Evolutionary conservation across 2,329 filamentous ascomycete genomes (phyloP).

Genomic region (Calonectria crousiana): DNA sequence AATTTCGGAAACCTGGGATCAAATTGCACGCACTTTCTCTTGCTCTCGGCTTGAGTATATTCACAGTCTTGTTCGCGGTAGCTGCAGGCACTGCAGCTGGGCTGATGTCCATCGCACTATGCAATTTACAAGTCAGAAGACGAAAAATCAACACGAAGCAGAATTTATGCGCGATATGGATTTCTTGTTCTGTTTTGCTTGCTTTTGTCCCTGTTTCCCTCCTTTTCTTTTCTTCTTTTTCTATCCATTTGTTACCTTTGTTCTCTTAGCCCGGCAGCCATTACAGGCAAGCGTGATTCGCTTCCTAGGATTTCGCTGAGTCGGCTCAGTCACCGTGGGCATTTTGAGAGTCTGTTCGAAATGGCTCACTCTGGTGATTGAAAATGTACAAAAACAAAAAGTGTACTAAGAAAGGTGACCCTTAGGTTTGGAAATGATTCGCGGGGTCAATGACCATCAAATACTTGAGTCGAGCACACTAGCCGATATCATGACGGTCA

Average conservation of each 20-base stretch:
- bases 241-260: slow-evolving; percentile 8
- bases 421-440: not conserved
- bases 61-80: slow-evolving; percentile 22
- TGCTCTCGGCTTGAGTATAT: slow-evolving; percentile 22
- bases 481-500: not conserved
- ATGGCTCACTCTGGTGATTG: not conserved
- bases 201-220: not conserved
- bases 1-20: not conserved
- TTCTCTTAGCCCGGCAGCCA: slow-evolving; percentile 24
- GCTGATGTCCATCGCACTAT: slow-evolving; percentile 30
- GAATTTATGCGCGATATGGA: not conserved
- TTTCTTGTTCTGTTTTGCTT: not conserved
- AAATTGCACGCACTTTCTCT: slow-evolving; percentile 15
- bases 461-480: not conserved
- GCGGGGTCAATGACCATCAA: not conserved
- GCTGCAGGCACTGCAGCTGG: slow-evolving; percentile 20
- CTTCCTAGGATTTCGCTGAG: slow-evolving; percentile 3
- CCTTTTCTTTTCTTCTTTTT: not conserved
- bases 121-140: not conserved
- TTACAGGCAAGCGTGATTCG: slow-evolving; percentile 28
- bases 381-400: not conserved
- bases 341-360: not conserved
- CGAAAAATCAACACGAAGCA: not conserved
- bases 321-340: not conserved
- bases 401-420: not conserved